These are phyloP conservation scores for Middelhovenomyces tepae DNA, from an alignment of 805 yeast genomes.

Conservation along the genomic window DNA sequence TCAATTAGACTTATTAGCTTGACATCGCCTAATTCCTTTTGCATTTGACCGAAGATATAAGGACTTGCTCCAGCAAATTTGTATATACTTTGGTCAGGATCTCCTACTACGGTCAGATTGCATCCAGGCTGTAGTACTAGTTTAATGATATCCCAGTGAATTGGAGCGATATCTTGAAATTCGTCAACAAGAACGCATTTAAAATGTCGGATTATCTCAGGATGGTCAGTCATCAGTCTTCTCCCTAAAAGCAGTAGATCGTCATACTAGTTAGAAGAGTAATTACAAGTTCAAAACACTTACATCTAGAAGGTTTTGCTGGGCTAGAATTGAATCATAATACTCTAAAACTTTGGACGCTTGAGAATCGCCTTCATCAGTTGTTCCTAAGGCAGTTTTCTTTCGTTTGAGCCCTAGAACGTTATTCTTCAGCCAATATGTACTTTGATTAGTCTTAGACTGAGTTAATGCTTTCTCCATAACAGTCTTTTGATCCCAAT, in stretches of 20 bases:
- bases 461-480: neutral
- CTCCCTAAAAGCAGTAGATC: slow-evolving; percentile 58
- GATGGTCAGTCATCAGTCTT: slow-evolving; percentile 36
- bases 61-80: slow-evolving; percentile 77
- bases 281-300: too few relatives aligned
- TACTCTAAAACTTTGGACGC: too few relatives aligned
- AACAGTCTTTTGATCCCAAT: neutral
- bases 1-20: slow-evolving; percentile 42
- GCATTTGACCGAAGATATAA: slow-evolving; percentile 54
- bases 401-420: too few relatives aligned
- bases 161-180: slow-evolving; percentile 81
- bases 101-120: slow-evolving; percentile 62
- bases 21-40: slow-evolving; percentile 28
- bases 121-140: slow-evolving; percentile 32
- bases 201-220: slow-evolving; percentile 40
- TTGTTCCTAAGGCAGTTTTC: too few relatives aligned
- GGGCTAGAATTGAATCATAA: too few relatives aligned
- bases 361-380: too few relatives aligned
- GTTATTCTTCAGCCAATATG: too few relatives aligned
- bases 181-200: slow-evolving; percentile 84
- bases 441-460: neutral
- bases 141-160: slow-evolving; percentile 65
- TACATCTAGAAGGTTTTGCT: too few relatives aligned
- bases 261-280: slow-evolving; percentile 89
- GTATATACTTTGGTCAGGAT: slow-evolving; percentile 92